These are phyloP conservation scores for Neonectria ditissima DNA, from an alignment of 2,329 filamentous ascomycete genomes.

Conservation along the genomic window DNA sequence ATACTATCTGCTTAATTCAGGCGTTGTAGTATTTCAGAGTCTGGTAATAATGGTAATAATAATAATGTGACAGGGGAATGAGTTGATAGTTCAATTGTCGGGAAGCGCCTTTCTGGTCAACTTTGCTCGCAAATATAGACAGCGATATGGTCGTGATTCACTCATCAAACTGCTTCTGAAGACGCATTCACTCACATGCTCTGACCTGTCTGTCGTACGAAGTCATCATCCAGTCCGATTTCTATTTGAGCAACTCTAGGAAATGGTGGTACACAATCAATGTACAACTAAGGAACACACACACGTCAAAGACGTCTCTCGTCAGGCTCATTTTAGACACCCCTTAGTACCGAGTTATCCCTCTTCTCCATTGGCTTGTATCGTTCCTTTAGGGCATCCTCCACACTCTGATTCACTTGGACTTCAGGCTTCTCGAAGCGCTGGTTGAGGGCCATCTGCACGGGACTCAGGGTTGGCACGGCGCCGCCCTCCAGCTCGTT, in stretches of 20 bases:
- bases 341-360: constrained; percentile 59
- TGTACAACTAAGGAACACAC: constrained; percentile 41
- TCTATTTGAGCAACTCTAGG: constrained; percentile 44
- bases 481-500: constrained; percentile 54
- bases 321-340: constrained; percentile 45
- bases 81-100: constrained; percentile 7
- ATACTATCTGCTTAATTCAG: not conserved
- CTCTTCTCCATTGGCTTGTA: constrained; percentile 63
- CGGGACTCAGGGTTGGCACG: constrained; percentile 48
- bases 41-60: not conserved
- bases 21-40: not conserved
- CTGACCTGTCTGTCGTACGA: constrained; percentile 29
- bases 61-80: not conserved
- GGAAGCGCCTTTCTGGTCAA: not conserved
- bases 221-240: constrained; percentile 36
- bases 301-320: constrained; percentile 26
- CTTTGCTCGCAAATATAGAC: constrained; percentile 13
- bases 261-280: constrained; percentile 47
- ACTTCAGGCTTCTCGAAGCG: constrained; percentile 60
- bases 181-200: constrained; percentile 23
- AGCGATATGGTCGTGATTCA: constrained; percentile 21
- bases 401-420: constrained; percentile 60
- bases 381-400: constrained; percentile 66
- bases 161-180: constrained; percentile 6
- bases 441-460: constrained; percentile 64